Base-by-base conservation (phyloP, 768 basidiomycete species). In the Tulasnella sp. region DNA sequence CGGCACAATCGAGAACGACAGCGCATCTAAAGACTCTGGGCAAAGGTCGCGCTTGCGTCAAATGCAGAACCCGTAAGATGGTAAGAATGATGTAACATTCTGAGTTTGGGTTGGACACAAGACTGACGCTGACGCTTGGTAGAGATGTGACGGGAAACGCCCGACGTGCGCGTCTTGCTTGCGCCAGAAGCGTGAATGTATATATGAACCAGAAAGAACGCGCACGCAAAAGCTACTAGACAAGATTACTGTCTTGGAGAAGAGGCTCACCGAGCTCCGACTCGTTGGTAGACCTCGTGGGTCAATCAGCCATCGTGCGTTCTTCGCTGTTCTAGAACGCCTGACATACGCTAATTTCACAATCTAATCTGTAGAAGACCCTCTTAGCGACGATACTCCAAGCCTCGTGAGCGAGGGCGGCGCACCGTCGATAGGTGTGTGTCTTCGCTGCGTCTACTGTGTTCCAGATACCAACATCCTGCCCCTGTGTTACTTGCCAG, bases 21-120 rank as follows among this genome's bases (percentile, higher is more conserved):
- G 19, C 23, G 42, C 34, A 29, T 43, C 55, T 43, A 19, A 38
- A 56, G 38, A 56, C 58, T 15, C 34, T 59, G 23, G 58, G 58
- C 19, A 59, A 59, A 59, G 58, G 58, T 41, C 58, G 58, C 21
- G 58, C 58, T 21, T 59, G 58, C 48, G 29, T 59, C 7, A 59
- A 59, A 29, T 59, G 58, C 38, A 27, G 58, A 32, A 47, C 58
- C 23, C 24, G 58, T 19, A 59, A 59, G 26, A 59, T 59, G 58
- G 58, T 59, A 32, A 49, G 47, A 24, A 38, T 41, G n/a, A 13
- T 38, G 52, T 53, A n/a, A 30, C 34, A 43, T 4, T 38, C 15
- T 5, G 34, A 5, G 34, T 38, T 38, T 38, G 13, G 42, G 42
- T 43, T 43, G 13, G 13, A 19, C 42, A 19, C 42, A 43, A 19